Conservation (phyloP, 352 stramenopile genomes). For the Thraustochytrium striatum region DNA sequence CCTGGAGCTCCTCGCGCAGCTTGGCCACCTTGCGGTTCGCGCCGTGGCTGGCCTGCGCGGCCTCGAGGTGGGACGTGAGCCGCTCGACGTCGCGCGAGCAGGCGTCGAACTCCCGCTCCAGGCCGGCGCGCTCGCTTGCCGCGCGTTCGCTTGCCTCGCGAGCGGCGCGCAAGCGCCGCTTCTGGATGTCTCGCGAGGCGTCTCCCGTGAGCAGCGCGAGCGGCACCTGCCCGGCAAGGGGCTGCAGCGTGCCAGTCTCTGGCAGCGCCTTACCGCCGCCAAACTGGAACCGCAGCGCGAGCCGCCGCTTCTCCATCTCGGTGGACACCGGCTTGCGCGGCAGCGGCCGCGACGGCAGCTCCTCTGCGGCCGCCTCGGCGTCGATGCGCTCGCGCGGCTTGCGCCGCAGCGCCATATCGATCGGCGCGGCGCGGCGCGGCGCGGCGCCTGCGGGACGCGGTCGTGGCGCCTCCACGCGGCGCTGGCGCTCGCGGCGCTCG, state of each 20-base stretch:
- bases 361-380: slow-evolving; percentile 11
- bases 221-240: slow-evolving; percentile 30
- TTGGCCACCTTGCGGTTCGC: not conserved
- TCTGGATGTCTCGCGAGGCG: too few relatives aligned
- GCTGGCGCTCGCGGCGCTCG: slow-evolving; percentile 22
- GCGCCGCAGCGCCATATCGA: slow-evolving; percentile 6
- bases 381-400: slow-evolving; percentile 43
- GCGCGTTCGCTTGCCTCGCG: too few relatives aligned
- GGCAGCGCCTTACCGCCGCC: slow-evolving; percentile 49
- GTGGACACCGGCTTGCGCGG: slow-evolving; percentile 43
- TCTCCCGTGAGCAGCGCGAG: too few relatives aligned
- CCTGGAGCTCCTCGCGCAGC: not conserved
- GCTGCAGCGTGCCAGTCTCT: slow-evolving; percentile 8
- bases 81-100: too few relatives aligned
- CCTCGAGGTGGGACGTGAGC: too few relatives aligned
- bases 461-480: not conserved
- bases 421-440: not conserved
- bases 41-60: too few relatives aligned
- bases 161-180: too few relatives aligned
- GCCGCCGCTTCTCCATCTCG: slow-evolving; percentile 40
- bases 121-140: too few relatives aligned
- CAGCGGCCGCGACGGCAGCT: not conserved
- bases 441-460: not conserved
- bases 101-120: too few relatives aligned
- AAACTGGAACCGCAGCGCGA: slow-evolving; percentile 48